Evolutionary conservation across 257 asterid genomes (phyloP).

Genomic region (Apocynum venetum): DNA sequence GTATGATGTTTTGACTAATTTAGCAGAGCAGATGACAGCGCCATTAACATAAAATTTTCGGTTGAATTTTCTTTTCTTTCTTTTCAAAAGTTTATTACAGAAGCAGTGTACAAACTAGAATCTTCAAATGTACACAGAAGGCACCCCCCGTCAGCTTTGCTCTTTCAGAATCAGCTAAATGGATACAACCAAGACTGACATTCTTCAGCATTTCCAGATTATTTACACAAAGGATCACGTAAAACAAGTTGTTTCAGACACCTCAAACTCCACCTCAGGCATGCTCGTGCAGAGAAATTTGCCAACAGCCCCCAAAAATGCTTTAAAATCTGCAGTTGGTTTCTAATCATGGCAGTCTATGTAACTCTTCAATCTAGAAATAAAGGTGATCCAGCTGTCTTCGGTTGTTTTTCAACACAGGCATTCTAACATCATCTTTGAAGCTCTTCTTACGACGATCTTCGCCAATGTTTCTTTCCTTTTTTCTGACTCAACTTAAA

Average conservation of each 20-base stretch:
- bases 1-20: not conserved
- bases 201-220: constrained; percentile 21
- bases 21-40: not conserved
- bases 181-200: constrained; percentile 20
- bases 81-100: constrained; percentile 14
- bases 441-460: constrained; percentile 52
- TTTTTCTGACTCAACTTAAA: constrained; percentile 86
- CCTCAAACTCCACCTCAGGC: constrained; percentile 13
- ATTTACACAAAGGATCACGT: constrained; percentile 38
- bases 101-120: constrained; percentile 17
- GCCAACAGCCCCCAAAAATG: not conserved
- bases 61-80: not conserved
- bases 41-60: not conserved
- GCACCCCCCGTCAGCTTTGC: constrained; percentile 26
- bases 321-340: not conserved
- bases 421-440: not conserved
- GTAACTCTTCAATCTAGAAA: not conserved
- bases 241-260: constrained; percentile 29
- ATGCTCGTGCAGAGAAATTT: constrained; percentile 9
- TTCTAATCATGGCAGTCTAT: not conserved
- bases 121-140: constrained; percentile 37
- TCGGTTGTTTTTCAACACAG: constrained; percentile 7
- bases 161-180: constrained; percentile 10
- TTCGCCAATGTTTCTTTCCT: constrained; percentile 77
- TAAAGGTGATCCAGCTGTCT: not conserved